A percentile compares a stretch with the other conserved stretches of the same genome.
These are phyloP conservation scores for Sungouiozyma ichnusensis DNA, from an alignment of 805 yeast species.

Conservation along the genomic window DNA sequence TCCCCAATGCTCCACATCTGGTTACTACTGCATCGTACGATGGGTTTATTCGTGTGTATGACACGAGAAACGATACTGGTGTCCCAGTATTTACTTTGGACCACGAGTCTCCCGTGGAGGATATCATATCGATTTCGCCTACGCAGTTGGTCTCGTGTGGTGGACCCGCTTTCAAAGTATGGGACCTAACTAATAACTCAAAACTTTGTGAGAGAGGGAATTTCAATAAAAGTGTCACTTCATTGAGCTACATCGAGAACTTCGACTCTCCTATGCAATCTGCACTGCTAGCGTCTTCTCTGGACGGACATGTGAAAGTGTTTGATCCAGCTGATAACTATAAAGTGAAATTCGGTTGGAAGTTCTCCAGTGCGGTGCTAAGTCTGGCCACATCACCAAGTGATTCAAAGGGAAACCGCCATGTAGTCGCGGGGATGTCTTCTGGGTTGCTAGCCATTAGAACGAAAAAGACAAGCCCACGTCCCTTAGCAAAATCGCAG, in stretches of 20 bases:
- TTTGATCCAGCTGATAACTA: conserved; percentile 71
- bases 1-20: conserved; percentile 65
- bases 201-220: conserved; percentile 61
- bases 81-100: conserved; percentile 53
- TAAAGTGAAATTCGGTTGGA: conserved; percentile 95
- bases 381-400: conserved; percentile 82
- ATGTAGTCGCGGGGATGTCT: conserved; percentile 84
- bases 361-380: conserved; percentile 87
- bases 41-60: conserved; percentile 74
- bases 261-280: conserved; percentile 26
- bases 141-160: conserved; percentile 67
- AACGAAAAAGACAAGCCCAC: conserved; percentile 60
- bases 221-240: conserved; percentile 89
- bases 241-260: conserved; percentile 35
- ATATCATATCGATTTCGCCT: conserved; percentile 64
- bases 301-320: conserved; percentile 95
- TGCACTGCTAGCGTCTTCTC: conserved; percentile 78
- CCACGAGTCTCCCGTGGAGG: conserved; percentile 79
- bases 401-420: conserved; percentile 40
- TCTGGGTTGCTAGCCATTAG: conserved; percentile 83
- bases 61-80: conserved; percentile 46
- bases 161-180: conserved; percentile 72
- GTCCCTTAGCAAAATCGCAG: conserved; percentile 32
- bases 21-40: conserved; percentile 94
- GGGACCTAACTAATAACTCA: conserved; percentile 80